Base-by-base conservation (phyloP, 164 flowering plant genomes). In the Brasenia schreberi region DNA sequence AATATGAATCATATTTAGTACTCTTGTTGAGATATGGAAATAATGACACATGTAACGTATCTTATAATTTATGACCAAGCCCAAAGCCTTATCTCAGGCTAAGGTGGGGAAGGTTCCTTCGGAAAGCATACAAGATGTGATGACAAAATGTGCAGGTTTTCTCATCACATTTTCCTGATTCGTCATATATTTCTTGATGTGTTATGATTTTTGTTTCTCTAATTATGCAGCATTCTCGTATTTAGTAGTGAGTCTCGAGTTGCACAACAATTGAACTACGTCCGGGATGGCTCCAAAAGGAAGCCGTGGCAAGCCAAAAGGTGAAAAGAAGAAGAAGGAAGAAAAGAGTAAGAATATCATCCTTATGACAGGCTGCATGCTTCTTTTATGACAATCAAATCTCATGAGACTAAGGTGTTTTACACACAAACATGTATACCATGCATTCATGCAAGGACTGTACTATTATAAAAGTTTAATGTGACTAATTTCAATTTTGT, bases 321-420 rank as follows among this genome's bases (percentile, higher is more conserved):
- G 92, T 62, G 97, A 94, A 70, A 90, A 88, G 95, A 94, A 89
- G 69, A 71, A 68, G 94, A 92, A 89, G 92, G 91, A 94, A 68
- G 99, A 94, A 79, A 97, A 94, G 74, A 91, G 91, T 79, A 89
- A 33, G 39, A 33, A 33, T 33, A 33, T 33, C 39, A 33, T 33
- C 4, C 39, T 33, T 33, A 33, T 33, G 39, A 33, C 39, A 33
- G 39, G 39, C 39, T 33, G 39, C 39, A 33, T 33, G 39, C 3
- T 33, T 33, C 39, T 33, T 33, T 33, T 33, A 33, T 33, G 39
- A 33, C 39, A 33, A 33, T 33, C 39, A 33, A 33, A 33, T 33
- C 39, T 33, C 39, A 23, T 2, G 39, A 33, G 39, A 33, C 39
- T 1, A 33, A 97, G 91, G 82, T 16, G 17, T 23, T 43, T 16